Evolutionary conservation across 495 filamentous ascomycete genomes (phyloP), one percentile per base, ranked within the genome.

Genomic region (Cercophora newfieldiana): DNA sequence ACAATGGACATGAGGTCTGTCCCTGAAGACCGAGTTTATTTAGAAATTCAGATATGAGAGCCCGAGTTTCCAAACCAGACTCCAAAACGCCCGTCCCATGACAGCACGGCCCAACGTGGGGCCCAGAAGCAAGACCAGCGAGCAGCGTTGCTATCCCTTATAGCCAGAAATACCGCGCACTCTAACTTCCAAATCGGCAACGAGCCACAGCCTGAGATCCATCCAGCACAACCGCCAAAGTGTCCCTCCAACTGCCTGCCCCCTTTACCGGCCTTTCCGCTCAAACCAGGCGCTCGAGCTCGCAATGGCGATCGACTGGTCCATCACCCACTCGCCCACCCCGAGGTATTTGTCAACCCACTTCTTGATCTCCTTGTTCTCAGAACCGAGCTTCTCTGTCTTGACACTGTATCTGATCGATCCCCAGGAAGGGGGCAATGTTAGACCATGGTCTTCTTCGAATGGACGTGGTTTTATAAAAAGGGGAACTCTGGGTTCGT

Each of bases 311-410:
- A 97, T 92, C 5, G 93, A 95, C 80, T 94, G 90, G 74, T 99
- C 95, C 94, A 99, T 94, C 60, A 97, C 90, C 91, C 91, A 96
- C 79, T 99, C 95, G 74, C 95, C 95, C 50, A 98, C 88, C 59
- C 91, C 91, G 65, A 99, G 89, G 80, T 99, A 99, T 75, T 89
- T 97, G 72, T 94, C 92, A 69, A 99, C 85, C 90, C 93, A 97
- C 71, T 88, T 90, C 76, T 91, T 90, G 70, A 97, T 73, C 63
- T 94, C 90, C 78, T 92, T 91, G 76, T 87, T 93, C 49, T 96
- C 92, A 68, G 77, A 75, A 66, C 90, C 84, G 67, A 98, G 85
- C 70, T 89, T 87, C 69, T 98, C 96, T 69, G 88, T 88, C 77
- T 91, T 89, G 77, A 99, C 83, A 81, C 96, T 99, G 79, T 87